A percentile compares a stretch with the other conserved stretches of the same genome.
Evolutionary conservation across 371 early-diverging fungal genomes (phyloP).

Genomic region (Quaeritorhiza haematococci): DNA sequence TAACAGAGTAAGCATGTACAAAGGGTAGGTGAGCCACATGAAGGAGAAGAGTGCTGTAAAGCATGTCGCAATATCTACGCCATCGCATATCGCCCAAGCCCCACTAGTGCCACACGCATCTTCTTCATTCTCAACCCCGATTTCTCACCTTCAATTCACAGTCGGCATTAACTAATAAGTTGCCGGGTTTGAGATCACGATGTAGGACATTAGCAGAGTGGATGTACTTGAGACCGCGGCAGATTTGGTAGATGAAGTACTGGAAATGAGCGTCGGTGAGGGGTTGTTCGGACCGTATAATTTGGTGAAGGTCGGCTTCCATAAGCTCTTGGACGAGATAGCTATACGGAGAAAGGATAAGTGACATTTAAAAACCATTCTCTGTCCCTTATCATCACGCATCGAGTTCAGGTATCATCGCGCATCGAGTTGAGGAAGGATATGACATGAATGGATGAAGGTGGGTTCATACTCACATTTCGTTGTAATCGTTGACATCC

Average conservation of each 20-base stretch:
- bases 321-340: conserved; percentile 87
- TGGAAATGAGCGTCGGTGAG: conserved; percentile 90
- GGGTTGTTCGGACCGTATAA: conserved; percentile 86
- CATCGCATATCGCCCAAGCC: too few relatives aligned
- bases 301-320: conserved; percentile 94
- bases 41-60: not conserved
- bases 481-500: conserved; percentile 68
- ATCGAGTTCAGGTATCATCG: too few relatives aligned
- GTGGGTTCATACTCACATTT: too few relatives aligned
- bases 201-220: conserved; percentile 94
- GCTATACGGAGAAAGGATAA: too few relatives aligned
- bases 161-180: conserved; percentile 87
- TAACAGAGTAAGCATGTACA: not conserved
- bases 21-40: not conserved
- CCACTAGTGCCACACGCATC: too few relatives aligned
- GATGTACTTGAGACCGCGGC: conserved; percentile 88
- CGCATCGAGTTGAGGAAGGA: not conserved
- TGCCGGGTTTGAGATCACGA: conserved; percentile 89
- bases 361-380: too few relatives aligned
- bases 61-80: not conserved
- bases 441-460: too few relatives aligned
- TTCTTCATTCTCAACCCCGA: too few relatives aligned
- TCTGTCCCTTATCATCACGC: not conserved
- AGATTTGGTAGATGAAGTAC: conserved; percentile 91
- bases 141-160: conserved; percentile 77